Evolutionary conservation across 1,284 basidiomycete species (phyloP).

Genomic region (Pseudozyma sp.): DNA sequence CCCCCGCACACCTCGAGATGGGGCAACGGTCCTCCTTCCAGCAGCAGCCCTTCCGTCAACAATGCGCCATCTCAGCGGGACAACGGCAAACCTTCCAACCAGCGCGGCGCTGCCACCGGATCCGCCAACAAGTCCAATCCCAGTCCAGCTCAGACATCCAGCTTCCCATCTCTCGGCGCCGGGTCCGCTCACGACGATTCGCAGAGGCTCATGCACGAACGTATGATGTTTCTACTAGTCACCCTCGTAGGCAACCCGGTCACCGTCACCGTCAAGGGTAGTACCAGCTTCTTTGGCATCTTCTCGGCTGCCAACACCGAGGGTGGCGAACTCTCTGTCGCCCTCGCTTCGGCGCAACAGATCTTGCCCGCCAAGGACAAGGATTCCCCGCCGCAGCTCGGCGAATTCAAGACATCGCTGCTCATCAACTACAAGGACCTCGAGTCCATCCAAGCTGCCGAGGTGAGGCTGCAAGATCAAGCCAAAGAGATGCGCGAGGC

Average conservation of each 20-base stretch:
- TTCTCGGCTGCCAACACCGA: constrained; percentile 57
- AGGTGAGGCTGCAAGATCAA: constrained; percentile 54
- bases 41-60: constrained; percentile 9
- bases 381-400: constrained; percentile 32
- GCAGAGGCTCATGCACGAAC: constrained; percentile 52
- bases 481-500: constrained; percentile 47
- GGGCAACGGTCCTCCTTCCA: constrained; percentile 39
- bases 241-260: constrained; percentile 58
- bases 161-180: constrained; percentile 38
- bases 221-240: constrained; percentile 56
- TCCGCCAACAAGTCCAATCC: constrained; percentile 17
- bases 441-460: constrained; percentile 50
- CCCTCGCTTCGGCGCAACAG: constrained; percentile 56
- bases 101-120: constrained; percentile 15
- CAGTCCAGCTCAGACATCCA: constrained; percentile 15
- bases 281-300: constrained; percentile 61
- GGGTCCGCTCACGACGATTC: constrained; percentile 22
- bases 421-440: constrained; percentile 58
- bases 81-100: constrained; percentile 28
- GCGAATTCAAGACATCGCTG: constrained; percentile 49
- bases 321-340: constrained; percentile 52
- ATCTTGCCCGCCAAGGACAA: constrained; percentile 35
- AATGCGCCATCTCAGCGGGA: constrained; percentile 17
- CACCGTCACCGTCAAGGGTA: constrained; percentile 54
- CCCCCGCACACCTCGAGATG: constrained; percentile 35